Percentiles rank a stretch among this genome's conserved stretches.
Evolutionary conservation across 495 filamentous ascomycete species (phyloP).

Genomic region (Amphirosellinia nigrospora): DNA sequence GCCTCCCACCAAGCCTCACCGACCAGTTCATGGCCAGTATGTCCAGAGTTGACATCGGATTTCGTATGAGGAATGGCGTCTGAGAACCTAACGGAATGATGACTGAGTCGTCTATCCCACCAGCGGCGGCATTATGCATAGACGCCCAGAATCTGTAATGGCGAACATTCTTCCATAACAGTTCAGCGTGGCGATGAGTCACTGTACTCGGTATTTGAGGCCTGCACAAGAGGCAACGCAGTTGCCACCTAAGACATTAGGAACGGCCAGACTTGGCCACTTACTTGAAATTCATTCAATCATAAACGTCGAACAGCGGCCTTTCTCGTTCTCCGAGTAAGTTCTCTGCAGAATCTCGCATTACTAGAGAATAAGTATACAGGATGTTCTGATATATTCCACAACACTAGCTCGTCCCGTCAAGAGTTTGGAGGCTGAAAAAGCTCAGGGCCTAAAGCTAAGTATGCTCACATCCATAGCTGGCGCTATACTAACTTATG

Average conservation of each 20-base stretch:
- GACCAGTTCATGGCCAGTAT: not conserved
- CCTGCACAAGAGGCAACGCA: too few relatives aligned
- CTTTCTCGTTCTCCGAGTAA: not conserved
- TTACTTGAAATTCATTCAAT: not conserved
- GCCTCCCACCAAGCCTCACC: constrained; percentile 11
- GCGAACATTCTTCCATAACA: constrained; percentile 3
- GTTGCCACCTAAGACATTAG: not conserved
- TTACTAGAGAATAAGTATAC: not conserved
- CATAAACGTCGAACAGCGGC: not conserved
- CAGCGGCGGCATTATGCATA: constrained; percentile 9
- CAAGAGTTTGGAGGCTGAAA: not conserved
- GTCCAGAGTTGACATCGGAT: not conserved
- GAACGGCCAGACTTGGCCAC: not conserved
- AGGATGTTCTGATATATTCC: not conserved
- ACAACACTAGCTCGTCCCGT: not conserved
- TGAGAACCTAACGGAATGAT: constrained; percentile 16
- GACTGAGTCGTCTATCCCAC: constrained; percentile 5
- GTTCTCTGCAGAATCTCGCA: not conserved
- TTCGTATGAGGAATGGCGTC: constrained; percentile 13
- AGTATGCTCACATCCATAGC: not conserved
- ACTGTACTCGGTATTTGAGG: not conserved
- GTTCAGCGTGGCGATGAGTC: constrained; percentile 9
- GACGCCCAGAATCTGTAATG: not conserved
- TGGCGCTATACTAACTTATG: not conserved
- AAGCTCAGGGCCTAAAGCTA: not conserved